A percentile compares a stretch with the other conserved stretches of the same genome.
These are phyloP conservation scores for Talaromyces atroroseus DNA, from an alignment of 2,329 filamentous ascomycete genomes.

Conservation along the genomic window DNA sequence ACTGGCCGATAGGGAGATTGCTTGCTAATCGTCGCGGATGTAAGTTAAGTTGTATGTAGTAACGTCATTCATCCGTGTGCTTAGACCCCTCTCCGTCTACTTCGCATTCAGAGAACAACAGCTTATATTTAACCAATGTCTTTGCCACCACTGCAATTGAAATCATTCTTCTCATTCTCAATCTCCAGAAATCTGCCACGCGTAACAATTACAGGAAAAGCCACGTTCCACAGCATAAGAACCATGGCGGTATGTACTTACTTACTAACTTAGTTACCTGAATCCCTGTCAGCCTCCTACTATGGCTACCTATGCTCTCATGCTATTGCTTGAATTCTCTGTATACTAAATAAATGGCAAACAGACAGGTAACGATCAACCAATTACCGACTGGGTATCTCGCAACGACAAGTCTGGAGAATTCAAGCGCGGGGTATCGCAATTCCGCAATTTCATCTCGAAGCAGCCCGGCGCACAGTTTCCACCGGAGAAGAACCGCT, in stretches of 20 bases:
- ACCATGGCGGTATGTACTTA: conserved; percentile 29
- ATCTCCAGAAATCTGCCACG: conserved; percentile 3
- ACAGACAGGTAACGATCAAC: conserved; percentile 8
- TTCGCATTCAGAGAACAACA: too few relatives aligned
- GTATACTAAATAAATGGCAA: conserved; percentile 19
- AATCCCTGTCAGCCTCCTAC: not conserved
- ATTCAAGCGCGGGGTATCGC: conserved; percentile 82
- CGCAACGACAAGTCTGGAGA: conserved; percentile 75
- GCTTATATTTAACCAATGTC: conserved; percentile 1
- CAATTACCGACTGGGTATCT: conserved; percentile 78
- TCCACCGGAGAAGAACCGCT: conserved; percentile 79
- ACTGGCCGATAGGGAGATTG: too few relatives aligned
- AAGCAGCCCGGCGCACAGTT: conserved; percentile 66
- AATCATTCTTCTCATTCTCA: not conserved
- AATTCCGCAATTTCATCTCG: conserved; percentile 77
- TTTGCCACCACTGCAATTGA: conserved; percentile 2
- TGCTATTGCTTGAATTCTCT: not conserved
- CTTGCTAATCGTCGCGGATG: not conserved
- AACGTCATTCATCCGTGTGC: not conserved
- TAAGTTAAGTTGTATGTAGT: not conserved
- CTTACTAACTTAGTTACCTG: too few relatives aligned
- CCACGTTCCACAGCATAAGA: conserved; percentile 12
- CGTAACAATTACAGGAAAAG: not conserved
- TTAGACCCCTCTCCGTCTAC: not conserved
- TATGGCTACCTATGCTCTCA: not conserved